A percentile compares a stretch with the other conserved stretches of the same genome.
These are phyloP conservation scores for Trichosporon ovoides DNA, from an alignment of 1,284 basidiomycete genomes.

Conservation along the genomic window DNA sequence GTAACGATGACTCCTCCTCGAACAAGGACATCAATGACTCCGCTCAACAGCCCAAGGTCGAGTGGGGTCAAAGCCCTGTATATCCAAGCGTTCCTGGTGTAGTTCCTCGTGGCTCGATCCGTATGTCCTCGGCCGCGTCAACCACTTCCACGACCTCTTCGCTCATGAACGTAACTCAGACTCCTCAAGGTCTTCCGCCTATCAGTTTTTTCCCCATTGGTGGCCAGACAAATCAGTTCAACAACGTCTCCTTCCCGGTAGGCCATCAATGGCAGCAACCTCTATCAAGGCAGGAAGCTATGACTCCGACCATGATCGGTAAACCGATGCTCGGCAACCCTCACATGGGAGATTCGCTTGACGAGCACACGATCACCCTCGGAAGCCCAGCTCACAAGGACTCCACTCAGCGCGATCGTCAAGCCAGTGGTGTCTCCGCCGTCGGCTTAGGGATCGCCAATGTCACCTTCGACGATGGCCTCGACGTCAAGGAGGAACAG, in stretches of 20 bases:
- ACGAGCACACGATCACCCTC: conserved; percentile 31
- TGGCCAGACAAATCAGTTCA: conserved; percentile 3
- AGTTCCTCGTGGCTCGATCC: conserved; percentile 2
- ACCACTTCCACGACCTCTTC: conserved; percentile 29
- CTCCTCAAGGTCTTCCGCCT: conserved; percentile 21
- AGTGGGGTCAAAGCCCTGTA: conserved; percentile 10
- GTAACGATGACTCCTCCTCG: background rate
- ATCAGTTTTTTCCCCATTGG: conserved; percentile 23
- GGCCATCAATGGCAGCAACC: conserved; percentile 2
- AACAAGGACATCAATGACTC: conserved; percentile 14
- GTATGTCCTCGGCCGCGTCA: conserved; percentile 25
- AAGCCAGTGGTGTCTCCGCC: conserved; percentile 24
- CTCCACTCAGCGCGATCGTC: conserved; percentile 13
- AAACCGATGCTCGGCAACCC: conserved; percentile 9
- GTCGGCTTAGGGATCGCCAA: conserved; percentile 43
- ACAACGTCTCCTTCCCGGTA: background rate
- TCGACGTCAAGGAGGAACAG: conserved; percentile 13
- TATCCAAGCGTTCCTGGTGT: background rate
- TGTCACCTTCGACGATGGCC: conserved; percentile 34
- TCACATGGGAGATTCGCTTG: conserved; percentile 5
- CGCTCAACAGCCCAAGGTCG: conserved; percentile 14
- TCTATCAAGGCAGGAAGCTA: background rate
- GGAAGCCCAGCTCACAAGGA: conserved; percentile 26
- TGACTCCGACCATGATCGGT: conserved; percentile 17
- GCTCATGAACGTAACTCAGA: conserved; percentile 19